phyloP scores from a whole-genome alignment of 345 rosid species.

The Eucalyptus tenuipes region DNA sequence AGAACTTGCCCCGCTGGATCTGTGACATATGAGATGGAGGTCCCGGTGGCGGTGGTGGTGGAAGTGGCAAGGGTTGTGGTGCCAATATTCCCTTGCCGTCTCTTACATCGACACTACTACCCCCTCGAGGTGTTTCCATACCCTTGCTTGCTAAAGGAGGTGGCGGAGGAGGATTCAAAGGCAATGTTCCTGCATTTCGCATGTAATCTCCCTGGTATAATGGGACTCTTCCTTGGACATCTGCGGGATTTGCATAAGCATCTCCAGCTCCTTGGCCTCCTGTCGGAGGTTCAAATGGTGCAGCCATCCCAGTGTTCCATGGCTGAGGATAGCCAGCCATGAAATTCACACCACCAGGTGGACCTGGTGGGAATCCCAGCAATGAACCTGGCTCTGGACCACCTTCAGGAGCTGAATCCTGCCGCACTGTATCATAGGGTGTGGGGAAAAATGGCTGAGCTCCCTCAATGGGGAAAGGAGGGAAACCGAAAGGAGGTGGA shows the following conservation, averaged over 20 bases:
- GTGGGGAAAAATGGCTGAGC: conserved; percentile 51
- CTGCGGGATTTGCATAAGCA: conserved; percentile 19
- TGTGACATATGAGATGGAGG: conserved; percentile 29
- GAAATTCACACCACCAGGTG: conserved; percentile 35
- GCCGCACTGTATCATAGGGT: conserved; percentile 39
- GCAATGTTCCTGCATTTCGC: conserved; percentile 24
- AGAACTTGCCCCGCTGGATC: conserved; percentile 41
- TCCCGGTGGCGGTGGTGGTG: conserved; percentile 20
- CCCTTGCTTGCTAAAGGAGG: not conserved
- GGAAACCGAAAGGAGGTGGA: conserved; percentile 34
- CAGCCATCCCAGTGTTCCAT: conserved; percentile 48
- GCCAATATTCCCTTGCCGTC: conserved; percentile 45
- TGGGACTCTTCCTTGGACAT: conserved; percentile 25
- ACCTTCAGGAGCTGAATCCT: conserved; percentile 34
- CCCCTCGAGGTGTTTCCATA: conserved; percentile 21
- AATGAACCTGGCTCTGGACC: conserved; percentile 70
- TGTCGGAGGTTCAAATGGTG: conserved; percentile 13
- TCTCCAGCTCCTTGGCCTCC: conserved; percentile 31
- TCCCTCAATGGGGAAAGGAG: conserved; percentile 56
- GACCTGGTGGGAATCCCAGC: conserved; percentile 57
- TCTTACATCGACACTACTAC: conserved; percentile 17
- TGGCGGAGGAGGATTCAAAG: conserved; percentile 26
- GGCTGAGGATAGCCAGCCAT: conserved; percentile 45
- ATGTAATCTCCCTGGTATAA: conserved; percentile 52
- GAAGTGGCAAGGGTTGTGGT: conserved; percentile 29